Evolutionary conservation across 345 rosid genomes (phyloP), one percentile per base, ranked within the genome.

Genomic region (Salix arbutifolia): DNA sequence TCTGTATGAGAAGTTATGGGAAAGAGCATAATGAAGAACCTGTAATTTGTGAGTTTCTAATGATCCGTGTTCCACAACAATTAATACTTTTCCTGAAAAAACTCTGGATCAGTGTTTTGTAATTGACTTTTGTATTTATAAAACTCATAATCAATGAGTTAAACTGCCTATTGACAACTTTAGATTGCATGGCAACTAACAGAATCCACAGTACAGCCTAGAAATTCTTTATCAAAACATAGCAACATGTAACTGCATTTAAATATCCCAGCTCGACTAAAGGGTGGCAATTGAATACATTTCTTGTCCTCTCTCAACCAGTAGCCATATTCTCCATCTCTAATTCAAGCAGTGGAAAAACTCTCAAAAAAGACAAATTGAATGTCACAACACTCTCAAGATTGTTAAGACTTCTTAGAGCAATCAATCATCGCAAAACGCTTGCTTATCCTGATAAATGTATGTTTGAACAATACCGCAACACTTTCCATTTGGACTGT

Each of bases 1-100:
- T 70, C 11, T 77, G 70, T 72, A 37, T 79, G 73, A 79, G 69
- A 78, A 73, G 68, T 78, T 79, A 79, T 74, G 68, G 30, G 68
- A 68, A 73, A 74, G 67, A 73, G 74, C 31, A 67, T 67, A 79
- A 68, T 74, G 69, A 26, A 73, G 10, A 61, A 42, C 61, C 62
- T 67, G 58, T 74, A 79, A 73, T 79, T 73, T 31, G 33, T 73
- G 74, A 79, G 74, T 79, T 79, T 74, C 50, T 79, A 68, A 73
- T 52, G 78, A 67, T 74, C 74, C 13, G 38, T 79, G 70, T 79
- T 79, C 61, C n/a, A 26, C 50, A 71, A 56, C 62, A 56, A n/a
- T n/a, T 56, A 11, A 58, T 58, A 58, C 5, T 58, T 58, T 58
- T 25, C 62, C 28, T 9, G 62, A 10, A 25, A 58, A n/a, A 23